Evolutionary conservation across 192 early-diverging fungal species (phyloP), one percentile per base, ranked within the genome.

Genomic region (Coemansia sp.): DNA sequence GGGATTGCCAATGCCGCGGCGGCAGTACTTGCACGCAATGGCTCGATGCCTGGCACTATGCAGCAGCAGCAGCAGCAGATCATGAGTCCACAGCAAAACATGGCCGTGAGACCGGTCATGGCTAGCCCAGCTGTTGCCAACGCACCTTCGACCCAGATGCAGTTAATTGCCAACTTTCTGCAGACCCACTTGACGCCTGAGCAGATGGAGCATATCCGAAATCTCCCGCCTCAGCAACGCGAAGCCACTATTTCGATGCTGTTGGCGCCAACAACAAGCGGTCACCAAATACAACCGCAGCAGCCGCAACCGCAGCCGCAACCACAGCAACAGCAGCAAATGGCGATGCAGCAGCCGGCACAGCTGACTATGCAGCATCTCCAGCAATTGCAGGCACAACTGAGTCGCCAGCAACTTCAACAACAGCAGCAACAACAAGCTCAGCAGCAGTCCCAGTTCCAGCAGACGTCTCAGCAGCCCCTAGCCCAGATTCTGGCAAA

Each of bases 1-100:
- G n/a, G n/a, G n/a, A n/a, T n/a, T 17, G 18, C 23, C 40, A 56
- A 25, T 10, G 53, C 53, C 2, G 47, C 62, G 39, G 22, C 43
- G 14, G 10, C 40, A n/a, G 49, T 43, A 2, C 46, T 58, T 29
- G 46, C 56, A 8, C 46, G 45, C 26, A 58, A 29, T 17, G 43
- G 33, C 6, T 23, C 63, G 3, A 10, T 46, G 15, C 34, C 45
- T 8, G 34, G 34, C 21, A 30, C 26, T 19, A 36, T 17, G 0
- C 52, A 26, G 30, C 58, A 2, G 15, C 42, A 1, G 26, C 48
- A 11, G 63, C 42, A 60, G 50, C 62, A 65, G 37, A 63, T 73
- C 9, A 50, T 73, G 59, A 73, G 70, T 27, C 63, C 70, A 8
- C 59, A 52, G 56, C 70, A 73, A 37, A 49, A 46, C n/a, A 46